These are phyloP conservation scores for Spencermartinsiella ligniputridi DNA, from an alignment of 1,139 yeast genomes.

Conservation along the genomic window DNA sequence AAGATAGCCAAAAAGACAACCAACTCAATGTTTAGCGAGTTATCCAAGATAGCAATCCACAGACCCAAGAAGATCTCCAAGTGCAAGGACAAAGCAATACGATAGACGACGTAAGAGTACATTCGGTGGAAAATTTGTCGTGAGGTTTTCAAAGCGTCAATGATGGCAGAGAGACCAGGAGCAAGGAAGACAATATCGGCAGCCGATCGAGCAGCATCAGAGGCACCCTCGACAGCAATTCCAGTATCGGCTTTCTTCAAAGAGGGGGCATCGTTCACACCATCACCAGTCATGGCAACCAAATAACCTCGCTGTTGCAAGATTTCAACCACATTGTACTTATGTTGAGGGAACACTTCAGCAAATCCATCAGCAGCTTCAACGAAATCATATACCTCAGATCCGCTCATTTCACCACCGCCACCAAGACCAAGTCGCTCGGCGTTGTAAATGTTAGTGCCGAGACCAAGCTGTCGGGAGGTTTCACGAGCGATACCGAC, in stretches of 20 bases:
- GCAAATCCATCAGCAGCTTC: constrained; percentile 80
- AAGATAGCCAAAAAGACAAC: constrained; percentile 72
- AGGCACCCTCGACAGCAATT: constrained; percentile 79
- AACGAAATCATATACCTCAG: constrained; percentile 70
- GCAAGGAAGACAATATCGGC: constrained; percentile 77
- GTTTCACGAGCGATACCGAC: constrained; percentile 73
- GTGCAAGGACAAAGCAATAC: constrained; percentile 71
- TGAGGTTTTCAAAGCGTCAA: constrained; percentile 71
- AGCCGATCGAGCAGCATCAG: constrained; percentile 78
- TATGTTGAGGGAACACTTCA: constrained; percentile 79
- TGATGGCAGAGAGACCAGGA: constrained; percentile 74
- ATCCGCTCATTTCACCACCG: constrained; percentile 71
- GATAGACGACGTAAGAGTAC: constrained; percentile 77
- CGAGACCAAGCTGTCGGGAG: constrained; percentile 65
- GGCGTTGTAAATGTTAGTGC: constrained; percentile 68
- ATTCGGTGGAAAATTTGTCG: constrained; percentile 80
- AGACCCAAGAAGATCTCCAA: constrained; percentile 69
- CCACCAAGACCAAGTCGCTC: constrained; percentile 68
- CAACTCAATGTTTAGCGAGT: constrained; percentile 60
- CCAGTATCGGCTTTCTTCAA: constrained; percentile 78
- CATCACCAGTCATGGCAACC: constrained; percentile 82
- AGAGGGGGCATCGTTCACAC: constrained; percentile 77
- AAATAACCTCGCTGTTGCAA: constrained; percentile 72
- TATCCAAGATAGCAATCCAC: constrained; percentile 69
- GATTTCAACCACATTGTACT: constrained; percentile 74